A percentile compares a stretch with the other conserved stretches of the same genome.
Evolutionary conservation across 208 protist genomes (phyloP).

Genomic region (Leishmania tropica): DNA sequence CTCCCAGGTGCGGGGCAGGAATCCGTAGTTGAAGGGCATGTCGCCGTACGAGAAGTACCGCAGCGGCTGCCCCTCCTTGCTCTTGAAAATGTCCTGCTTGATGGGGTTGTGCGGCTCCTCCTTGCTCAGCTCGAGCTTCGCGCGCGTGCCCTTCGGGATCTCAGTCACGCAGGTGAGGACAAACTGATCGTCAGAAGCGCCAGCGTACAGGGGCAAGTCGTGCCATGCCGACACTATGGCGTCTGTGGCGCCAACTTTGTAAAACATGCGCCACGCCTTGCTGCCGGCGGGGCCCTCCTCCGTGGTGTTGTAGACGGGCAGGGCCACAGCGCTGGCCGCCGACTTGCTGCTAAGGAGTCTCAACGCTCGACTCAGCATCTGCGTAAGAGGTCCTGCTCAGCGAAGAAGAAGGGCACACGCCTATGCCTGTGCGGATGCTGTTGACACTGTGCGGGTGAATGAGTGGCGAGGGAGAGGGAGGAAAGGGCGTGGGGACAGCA

Average conservation of each 20-base stretch:
- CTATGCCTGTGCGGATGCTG: not conserved
- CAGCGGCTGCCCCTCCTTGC: slow-evolving; percentile 61
- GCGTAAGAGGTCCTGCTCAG: not conserved
- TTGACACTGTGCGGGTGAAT: not conserved
- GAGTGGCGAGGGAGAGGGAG: not conserved
- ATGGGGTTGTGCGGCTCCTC: slow-evolving; percentile 92
- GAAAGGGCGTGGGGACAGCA: not conserved
- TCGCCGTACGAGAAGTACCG: slow-evolving; percentile 86
- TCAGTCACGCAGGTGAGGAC: slow-evolving; percentile 81
- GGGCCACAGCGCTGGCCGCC: not conserved
- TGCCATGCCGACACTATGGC: slow-evolving; percentile 69
- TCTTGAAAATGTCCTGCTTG: slow-evolving; percentile 83
- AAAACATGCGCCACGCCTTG: slow-evolving; percentile 66
- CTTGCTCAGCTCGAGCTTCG: slow-evolving; percentile 94
- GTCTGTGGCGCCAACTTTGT: slow-evolving; percentile 23
- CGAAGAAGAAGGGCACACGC: not conserved
- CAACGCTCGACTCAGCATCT: slow-evolving; percentile 16
- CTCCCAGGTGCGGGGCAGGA: slow-evolving; percentile 95
- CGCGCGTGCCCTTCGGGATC: slow-evolving; percentile 87
- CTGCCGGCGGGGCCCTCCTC: slow-evolving; percentile 29
- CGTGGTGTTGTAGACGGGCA: slow-evolving; percentile 22
- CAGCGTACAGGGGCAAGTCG: slow-evolving; percentile 51
- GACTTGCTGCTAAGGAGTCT: slow-evolving; percentile 2
- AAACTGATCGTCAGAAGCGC: slow-evolving; percentile 24
- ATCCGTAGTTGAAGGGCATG: slow-evolving; percentile 96